These are phyloP conservation scores for Puccinia hordei DNA, from an alignment of 1,284 basidiomycete species.

Conservation along the genomic window DNA sequence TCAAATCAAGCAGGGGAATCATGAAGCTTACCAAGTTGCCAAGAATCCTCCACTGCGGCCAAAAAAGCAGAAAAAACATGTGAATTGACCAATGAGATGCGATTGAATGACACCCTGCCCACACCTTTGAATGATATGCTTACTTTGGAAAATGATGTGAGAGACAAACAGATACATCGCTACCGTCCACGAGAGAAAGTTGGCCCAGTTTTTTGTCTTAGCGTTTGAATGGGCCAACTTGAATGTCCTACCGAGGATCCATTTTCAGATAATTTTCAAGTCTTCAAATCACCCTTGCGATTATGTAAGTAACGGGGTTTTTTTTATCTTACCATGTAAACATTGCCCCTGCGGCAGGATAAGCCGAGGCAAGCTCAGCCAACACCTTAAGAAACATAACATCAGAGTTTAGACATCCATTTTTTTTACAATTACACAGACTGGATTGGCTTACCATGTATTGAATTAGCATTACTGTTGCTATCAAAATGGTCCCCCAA, in stretches of 20 bases:
- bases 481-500: constrained; percentile 40
- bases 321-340: constrained; percentile 47
- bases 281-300: background rate
- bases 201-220: constrained; percentile 40
- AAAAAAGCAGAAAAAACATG: background rate
- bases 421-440: background rate
- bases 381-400: background rate
- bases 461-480: constrained; percentile 26
- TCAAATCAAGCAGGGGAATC: background rate
- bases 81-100: background rate
- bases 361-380: constrained; percentile 47
- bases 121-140: background rate
- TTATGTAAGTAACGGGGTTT: background rate
- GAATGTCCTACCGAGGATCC: constrained; percentile 30
- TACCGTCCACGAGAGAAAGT: constrained; percentile 42
- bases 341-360: constrained; percentile 45
- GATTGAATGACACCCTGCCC: background rate
- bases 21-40: constrained; percentile 26
- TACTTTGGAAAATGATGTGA: constrained; percentile 44
- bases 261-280: background rate
- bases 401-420: background rate
- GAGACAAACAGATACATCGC: constrained; percentile 44
- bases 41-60: constrained; percentile 29
- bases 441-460: constrained; percentile 18
- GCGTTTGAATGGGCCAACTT: constrained; percentile 42